Evolutionary conservation across 2,329 filamentous ascomycete species (phyloP), one percentile per base, ranked within the genome.

Genomic region (Alternaria consortialis): DNA sequence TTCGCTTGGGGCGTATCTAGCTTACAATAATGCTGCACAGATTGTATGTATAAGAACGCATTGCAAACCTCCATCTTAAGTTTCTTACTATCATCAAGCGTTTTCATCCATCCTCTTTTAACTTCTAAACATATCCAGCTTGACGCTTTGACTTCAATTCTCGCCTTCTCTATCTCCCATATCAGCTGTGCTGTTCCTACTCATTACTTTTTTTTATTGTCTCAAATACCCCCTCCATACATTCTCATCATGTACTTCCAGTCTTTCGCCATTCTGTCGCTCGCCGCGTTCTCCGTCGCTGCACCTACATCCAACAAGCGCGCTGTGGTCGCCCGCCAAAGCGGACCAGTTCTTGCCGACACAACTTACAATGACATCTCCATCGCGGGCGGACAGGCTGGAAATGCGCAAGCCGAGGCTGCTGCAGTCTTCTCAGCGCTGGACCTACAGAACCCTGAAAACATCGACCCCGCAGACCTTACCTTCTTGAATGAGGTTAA

Each of bases 381-480:
- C 65, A 78, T 87, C 51, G 84, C 84, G 0, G 81, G 80, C 44
- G 85, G 85, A 3, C 76, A 80, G 9, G 84, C 81, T 23, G 85
- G 86, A 53, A 82, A 86, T 46, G 85, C 84, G 12, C 79, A 86
- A 20, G 81, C 77, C 1, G 85, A 87, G 74, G 85, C 85, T 55
- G 77, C 84, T 46, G 81, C 83, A 54, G 83, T 84, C 64, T 87
- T 88, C 69, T 84, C 85, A 0, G 84, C 85, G 74, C 76, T 81
- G 47, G 80, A 86, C 66, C 71, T 77, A 29, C 73, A 69, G 54
- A 74, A 87, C 69, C 81, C 84, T 1, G 81, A 79, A 46, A 78
- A 73, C 23, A 83, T 87, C 44, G 81, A 82, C 48, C 71, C 75
- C 11, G 72, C 76, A 9, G 86, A 87, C 66, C 74, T 86, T 5